Evolutionary conservation across 192 early-diverging fungal species (phyloP).

Genomic region (Mortierella antarctica): DNA sequence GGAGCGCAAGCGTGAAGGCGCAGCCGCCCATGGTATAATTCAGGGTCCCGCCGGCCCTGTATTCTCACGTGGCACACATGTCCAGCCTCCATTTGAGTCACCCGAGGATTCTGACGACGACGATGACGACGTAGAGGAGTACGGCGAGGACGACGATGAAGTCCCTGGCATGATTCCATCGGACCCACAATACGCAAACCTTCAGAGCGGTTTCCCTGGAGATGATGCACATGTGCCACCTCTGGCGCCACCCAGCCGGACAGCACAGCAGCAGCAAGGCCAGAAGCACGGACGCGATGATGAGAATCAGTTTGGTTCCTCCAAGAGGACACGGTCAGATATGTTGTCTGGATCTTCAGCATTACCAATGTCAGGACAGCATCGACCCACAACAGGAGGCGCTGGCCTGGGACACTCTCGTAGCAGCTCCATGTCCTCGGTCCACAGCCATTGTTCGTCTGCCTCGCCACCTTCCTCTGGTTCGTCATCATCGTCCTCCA

Average conservation of each 20-base stretch:
- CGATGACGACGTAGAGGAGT: conserved; percentile 31
- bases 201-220: conserved; percentile 1
- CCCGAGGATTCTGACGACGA: conserved; percentile 25
- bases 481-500: neutral
- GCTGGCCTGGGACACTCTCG: conserved; percentile 18
- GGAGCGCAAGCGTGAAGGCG: conserved; percentile 41
- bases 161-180: neutral
- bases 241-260: conserved; percentile 15
- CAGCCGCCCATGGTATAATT: conserved; percentile 15
- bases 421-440: conserved; percentile 43
- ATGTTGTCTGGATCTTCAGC: conserved; percentile 4
- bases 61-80: conserved; percentile 5
- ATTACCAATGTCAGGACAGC: conserved; percentile 3
- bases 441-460: conserved; percentile 29
- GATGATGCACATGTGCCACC: conserved; percentile 31
- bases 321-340: conserved; percentile 16
- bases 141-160: conserved; percentile 15
- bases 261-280: conserved; percentile 10
- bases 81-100: conserved; percentile 22
- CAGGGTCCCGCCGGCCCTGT: conserved; percentile 3
- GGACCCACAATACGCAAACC: neutral
- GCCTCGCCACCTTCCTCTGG: conserved; percentile 8
- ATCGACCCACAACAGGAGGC: neutral
- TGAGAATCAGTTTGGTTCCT: conserved; percentile 1
- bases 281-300: conserved; percentile 19